Conservation (phyloP, 139 green algal genomes). For the Chlamydomonas schloesseri region DNA sequence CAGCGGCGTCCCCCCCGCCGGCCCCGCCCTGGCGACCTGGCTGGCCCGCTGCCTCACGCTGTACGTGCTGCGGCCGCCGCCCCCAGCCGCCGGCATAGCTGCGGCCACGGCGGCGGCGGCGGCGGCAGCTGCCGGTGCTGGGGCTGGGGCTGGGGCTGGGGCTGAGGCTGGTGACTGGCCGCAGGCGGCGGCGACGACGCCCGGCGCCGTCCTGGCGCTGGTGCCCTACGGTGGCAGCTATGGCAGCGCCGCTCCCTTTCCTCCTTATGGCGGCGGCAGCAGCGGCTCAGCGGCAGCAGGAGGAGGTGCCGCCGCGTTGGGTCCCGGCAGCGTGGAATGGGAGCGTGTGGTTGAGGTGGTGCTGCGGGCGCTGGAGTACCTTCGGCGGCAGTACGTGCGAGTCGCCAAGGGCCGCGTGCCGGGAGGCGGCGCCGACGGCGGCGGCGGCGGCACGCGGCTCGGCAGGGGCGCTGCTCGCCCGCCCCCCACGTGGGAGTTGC, state of each 20-base stretch:
- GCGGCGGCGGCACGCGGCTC: neutral
- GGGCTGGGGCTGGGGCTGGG: too few relatives aligned
- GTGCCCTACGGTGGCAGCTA: too few relatives aligned
- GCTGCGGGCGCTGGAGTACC: constrained; percentile 67
- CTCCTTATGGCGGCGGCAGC: too few relatives aligned
- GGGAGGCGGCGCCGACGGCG: neutral
- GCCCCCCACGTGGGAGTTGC: neutral
- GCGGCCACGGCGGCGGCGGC: too few relatives aligned
- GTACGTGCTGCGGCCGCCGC: constrained; percentile 15
- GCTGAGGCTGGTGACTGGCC: too few relatives aligned
- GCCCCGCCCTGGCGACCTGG: neutral
- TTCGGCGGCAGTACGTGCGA: constrained; percentile 57
- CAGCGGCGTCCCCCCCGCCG: neutral
- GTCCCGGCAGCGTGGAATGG: neutral
- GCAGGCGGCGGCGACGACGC: too few relatives aligned
- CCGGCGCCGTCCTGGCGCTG: neutral
- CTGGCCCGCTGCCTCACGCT: neutral
- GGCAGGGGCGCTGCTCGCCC: too few relatives aligned
- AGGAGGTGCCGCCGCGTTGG: neutral
- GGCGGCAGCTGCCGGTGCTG: too few relatives aligned
- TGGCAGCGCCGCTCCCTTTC: too few relatives aligned
- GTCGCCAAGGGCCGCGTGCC: constrained; percentile 32
- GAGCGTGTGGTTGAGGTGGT: constrained; percentile 67
- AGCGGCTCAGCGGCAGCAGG: too few relatives aligned
- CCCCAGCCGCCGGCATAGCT: too few relatives aligned